Base-by-base conservation (phyloP, 176 grass and related monocot species). In the Oryza australiensis region DNA sequence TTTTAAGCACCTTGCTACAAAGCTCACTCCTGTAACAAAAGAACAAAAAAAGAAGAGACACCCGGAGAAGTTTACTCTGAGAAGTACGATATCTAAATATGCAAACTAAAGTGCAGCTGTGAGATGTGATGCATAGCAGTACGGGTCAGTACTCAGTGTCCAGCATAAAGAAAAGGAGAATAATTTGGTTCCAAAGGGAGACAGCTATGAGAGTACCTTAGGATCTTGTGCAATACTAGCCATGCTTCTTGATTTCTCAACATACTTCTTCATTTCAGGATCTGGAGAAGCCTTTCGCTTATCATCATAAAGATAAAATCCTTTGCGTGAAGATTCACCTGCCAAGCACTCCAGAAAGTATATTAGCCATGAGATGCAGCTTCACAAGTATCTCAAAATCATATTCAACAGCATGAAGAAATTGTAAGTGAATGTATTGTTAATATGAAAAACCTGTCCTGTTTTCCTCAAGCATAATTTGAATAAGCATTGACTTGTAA, bases 201-300 rank as follows among this genome's bases (percentile, higher is more conserved):
- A 43, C 38, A 55, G 77, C 2, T 37, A 68, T 22, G 18, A 41
- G 60, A n/a, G 27, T 42, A 96, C 94, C 94, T 96, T 82, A 76
- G 57, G 79, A 80, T 98, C 80, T 82, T 88, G 79, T 22, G 69
- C 69, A 80, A 81, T 51, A 69, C 92, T 90, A 28, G 79, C 83
- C 87, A 89, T 82, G 26, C 65, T 89, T 74, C 90, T 93, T 89
- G 95, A 91, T 86, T 91, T 93, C 68, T 94, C 90, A 75, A 98
- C 63, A 51, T 89, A 91, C 70, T 88, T 94, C 12, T 42, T 80
- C 18, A 98, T 87, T 70, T 92, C 88, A 84, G 88, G 90, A 69
- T 98, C 90, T 57, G 60, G 76, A 74, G 59, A 91, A 42, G 92
- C 77, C 48, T 85, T 82, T 53, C 70, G 67, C 62, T 86, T 92